phyloP scores from a whole-genome alignment of 306 rosid genomes.

The Casuarina cunninghamiana region DNA sequence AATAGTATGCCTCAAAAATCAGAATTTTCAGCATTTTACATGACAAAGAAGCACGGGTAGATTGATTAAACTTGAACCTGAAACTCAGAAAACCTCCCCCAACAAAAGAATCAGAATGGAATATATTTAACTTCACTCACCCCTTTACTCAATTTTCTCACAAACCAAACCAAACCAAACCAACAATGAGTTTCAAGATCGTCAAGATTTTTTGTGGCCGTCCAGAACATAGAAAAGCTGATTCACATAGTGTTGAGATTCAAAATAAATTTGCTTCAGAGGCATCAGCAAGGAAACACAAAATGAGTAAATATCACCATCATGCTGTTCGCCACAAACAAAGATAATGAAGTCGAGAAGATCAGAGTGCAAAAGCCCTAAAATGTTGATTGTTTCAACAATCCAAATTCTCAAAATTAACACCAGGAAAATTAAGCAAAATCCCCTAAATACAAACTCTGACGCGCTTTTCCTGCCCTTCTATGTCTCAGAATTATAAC shows the following conservation, averaged over 20 bases:
- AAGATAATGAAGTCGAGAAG: background rate
- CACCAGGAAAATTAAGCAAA: background rate
- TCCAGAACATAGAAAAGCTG: background rate
- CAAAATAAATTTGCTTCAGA: background rate
- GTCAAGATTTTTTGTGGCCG: background rate
- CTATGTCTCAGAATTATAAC: slow-evolving; percentile 5
- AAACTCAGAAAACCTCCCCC: background rate
- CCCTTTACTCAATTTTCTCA: background rate
- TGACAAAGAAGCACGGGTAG: background rate
- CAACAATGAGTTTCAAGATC: background rate
- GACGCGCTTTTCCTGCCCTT: background rate
- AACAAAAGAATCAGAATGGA: background rate
- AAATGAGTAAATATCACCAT: background rate
- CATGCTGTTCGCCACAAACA: background rate
- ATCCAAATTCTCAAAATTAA: background rate
- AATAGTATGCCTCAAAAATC: background rate
- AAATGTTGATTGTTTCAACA: background rate
- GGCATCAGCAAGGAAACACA: background rate
- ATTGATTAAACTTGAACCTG: background rate
- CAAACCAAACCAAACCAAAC: background rate
- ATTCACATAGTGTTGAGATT: background rate
- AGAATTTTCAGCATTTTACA: background rate
- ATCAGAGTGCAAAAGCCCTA: background rate
- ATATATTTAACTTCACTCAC: background rate
- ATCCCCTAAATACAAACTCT: background rate